These are phyloP conservation scores for Xylariaceae sp. DNA, from an alignment of 2,329 filamentous ascomycete species.

Conservation along the genomic window DNA sequence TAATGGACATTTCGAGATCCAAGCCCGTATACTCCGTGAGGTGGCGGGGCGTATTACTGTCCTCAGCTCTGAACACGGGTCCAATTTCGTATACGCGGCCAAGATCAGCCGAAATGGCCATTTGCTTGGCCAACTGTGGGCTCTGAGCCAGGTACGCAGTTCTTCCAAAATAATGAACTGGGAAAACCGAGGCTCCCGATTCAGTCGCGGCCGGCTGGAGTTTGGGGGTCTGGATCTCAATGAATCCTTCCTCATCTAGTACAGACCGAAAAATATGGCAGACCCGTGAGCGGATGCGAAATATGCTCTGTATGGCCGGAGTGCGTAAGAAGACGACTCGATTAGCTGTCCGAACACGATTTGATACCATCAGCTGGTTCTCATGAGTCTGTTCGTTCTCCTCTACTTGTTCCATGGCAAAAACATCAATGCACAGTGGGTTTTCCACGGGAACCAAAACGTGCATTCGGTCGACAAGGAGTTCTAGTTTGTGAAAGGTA, in stretches of 20 bases:
- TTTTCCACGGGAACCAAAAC: slow-evolving; percentile 46
- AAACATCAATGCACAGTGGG: slow-evolving; percentile 47
- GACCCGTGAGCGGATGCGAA: slow-evolving; percentile 77
- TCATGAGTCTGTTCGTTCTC: slow-evolving; percentile 33
- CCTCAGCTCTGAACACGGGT: slow-evolving; percentile 87
- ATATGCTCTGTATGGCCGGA: slow-evolving; percentile 80
- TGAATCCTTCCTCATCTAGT: slow-evolving; percentile 70
- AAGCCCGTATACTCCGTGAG: slow-evolving; percentile 92
- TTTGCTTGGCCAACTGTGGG: slow-evolving; percentile 88
- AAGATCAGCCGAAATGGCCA: slow-evolving; percentile 86
- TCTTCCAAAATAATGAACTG: slow-evolving; percentile 85
- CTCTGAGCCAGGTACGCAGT: slow-evolving; percentile 86
- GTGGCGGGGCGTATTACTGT: slow-evolving; percentile 92
- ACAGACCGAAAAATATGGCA: slow-evolving; percentile 73
- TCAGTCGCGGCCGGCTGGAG: slow-evolving; percentile 86
- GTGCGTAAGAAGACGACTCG: slow-evolving; percentile 81
- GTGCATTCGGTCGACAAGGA: slow-evolving; percentile 57
- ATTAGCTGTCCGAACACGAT: slow-evolving; percentile 67
- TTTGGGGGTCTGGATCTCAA: slow-evolving; percentile 93
- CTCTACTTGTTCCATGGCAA: slow-evolving; percentile 39
- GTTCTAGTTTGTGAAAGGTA: slow-evolving; percentile 68
- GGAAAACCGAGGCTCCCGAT: slow-evolving; percentile 86
- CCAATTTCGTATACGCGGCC: slow-evolving; percentile 85
- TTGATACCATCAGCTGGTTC: slow-evolving; percentile 57
- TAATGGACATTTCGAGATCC: slow-evolving; percentile 88